Base-by-base conservation (phyloP, 1,139 yeast genomes). In the Meyerozyma smithsonii region DNA sequence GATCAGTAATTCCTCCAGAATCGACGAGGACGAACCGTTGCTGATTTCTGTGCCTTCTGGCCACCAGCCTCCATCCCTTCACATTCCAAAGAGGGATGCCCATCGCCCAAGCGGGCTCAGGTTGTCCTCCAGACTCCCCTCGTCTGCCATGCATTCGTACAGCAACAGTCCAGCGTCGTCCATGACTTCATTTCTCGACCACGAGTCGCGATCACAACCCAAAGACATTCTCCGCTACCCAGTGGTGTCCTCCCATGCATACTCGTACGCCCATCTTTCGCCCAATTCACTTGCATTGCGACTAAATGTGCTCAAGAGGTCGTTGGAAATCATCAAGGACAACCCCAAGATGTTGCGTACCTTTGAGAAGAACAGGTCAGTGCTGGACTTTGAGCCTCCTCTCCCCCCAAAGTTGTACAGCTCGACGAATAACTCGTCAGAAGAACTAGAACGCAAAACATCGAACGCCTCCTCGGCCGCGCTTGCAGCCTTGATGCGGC, bases 221-320 rank as follows among this genome's bases (percentile, higher is more conserved):
- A 41, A 43, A 15, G 77, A 72, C 37, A 61, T 79, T 23, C 52
- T 76, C 25, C 72, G 69, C 49, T 84, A 84, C 54, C 88, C 95
- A 4, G 78, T 81, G 16, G 92, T 84, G 54, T 84, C 94, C 8
- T 77, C 94, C 2, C 92, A 85, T 55, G 84, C 95, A 2, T 87
- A 84, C 54, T 85, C 95, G 0, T 87, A 86, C 58, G 89, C 94
- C 5, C 87, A 84, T 44, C 66, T 85, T 42, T 82, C 94, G 4
- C 92, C 89, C 16, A 84, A 84, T 52, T 83, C 95, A 1, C 61
- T 87, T 42, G 87, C 94, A 0, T 76, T 86, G 40, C 66, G 96
- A 41, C 64, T 87, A 45, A 81, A 82, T 44, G 89, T 86, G 15
- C 66, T 87, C 51, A 84, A 81, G 52, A 65, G 95, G 46, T 83